Evolutionary conservation across 2,329 filamentous ascomycete genomes (phyloP).

Genomic region (Remersonia thermophila): DNA sequence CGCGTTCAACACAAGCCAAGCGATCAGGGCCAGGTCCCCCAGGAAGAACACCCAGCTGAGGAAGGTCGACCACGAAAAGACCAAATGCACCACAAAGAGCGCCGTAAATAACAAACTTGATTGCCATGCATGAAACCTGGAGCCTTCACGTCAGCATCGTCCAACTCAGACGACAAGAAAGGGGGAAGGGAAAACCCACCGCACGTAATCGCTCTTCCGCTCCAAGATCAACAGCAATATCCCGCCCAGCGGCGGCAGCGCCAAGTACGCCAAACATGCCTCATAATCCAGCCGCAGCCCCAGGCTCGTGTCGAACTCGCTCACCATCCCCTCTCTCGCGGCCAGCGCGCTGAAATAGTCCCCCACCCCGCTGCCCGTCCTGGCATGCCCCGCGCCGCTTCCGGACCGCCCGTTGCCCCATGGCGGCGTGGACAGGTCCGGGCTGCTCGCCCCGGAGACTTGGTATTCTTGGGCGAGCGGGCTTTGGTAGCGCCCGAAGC

Average conservation of each 20-base stretch:
- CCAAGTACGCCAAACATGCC: slow-evolving; percentile 77
- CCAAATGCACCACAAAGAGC: slow-evolving; percentile 63
- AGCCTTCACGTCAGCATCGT: no score
- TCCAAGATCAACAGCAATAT: slow-evolving; percentile 77
- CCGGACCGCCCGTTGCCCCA: slow-evolving; percentile 6
- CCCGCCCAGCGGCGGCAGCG: slow-evolving; percentile 73
- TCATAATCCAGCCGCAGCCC: slow-evolving; percentile 81
- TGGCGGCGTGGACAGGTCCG: no score
- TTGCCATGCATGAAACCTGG: slow-evolving; percentile 93
- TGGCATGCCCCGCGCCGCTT: slow-evolving; percentile 14
- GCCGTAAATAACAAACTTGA: slow-evolving; percentile 70
- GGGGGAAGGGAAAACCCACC: slow-evolving; percentile 39
- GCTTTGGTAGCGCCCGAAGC: slow-evolving; percentile 24
- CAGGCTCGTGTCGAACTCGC: slow-evolving; percentile 83
- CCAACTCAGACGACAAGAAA: no score
- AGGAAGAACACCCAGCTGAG: slow-evolving; percentile 75
- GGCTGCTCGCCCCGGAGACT: no score
- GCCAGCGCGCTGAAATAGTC: slow-evolving; percentile 30
- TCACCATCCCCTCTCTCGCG: slow-evolving; percentile 44
- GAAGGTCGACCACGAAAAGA: slow-evolving; percentile 75
- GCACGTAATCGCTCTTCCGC: slow-evolving; percentile 92
- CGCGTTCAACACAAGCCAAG: slow-evolving; percentile 62
- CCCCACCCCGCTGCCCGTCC: no score
- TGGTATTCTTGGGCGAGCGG: slow-evolving; percentile 5
- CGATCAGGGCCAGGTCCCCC: slow-evolving; percentile 64